Base-by-base conservation (phyloP, 306 rosid genomes). In the Quercus ilex region DNA sequence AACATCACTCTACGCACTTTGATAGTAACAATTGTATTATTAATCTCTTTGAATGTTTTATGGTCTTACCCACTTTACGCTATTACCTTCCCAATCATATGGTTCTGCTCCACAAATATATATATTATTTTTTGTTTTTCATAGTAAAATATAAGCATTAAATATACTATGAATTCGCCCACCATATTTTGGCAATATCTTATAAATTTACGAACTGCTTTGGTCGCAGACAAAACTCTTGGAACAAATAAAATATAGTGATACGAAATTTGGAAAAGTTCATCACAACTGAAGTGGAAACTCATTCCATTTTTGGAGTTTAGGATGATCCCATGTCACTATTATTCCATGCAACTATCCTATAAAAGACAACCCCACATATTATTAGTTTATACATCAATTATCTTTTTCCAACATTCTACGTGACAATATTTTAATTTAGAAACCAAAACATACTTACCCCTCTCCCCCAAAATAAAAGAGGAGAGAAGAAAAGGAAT, bases 271-370 rank as follows among this genome's bases (percentile, higher is more conserved):
- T 35, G 72, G 71, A 79, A 55, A 79, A 79, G 72, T 74, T 79
- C 75, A 64, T 65, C 70, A 35, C 46, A 53, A 41, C n/a, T 30
- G 10, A 65, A 15, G 76, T 53, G 53, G 53, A 13, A 12, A 49
- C 53, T 76, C 21, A 30, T 82, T 80, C 80, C 79, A 64, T 13
- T 59, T 71, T 65, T 65, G 83, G 86, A 80, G 69, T 76, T 74
- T 10, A 43, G 46, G 46, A 41, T 55, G 75, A 87, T 83, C 79
- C 76, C 83, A 75, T 68, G 82, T 83, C 65, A 56, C 67, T 72
- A 71, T 65, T 26, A 68, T 60, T 63, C 25, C 41, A 43, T 75
- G 76, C 59, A 46, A 82, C 17, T 26, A 38, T 55, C 55, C 78
- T 23, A 41, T 55, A 60, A 26, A 51, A 51, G 65, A 62, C 51